A percentile compares a stretch with the other conserved stretches of the same genome.
Conservation (phyloP, 73 alveolate genomes). For the Breviolum minutum region DNA sequence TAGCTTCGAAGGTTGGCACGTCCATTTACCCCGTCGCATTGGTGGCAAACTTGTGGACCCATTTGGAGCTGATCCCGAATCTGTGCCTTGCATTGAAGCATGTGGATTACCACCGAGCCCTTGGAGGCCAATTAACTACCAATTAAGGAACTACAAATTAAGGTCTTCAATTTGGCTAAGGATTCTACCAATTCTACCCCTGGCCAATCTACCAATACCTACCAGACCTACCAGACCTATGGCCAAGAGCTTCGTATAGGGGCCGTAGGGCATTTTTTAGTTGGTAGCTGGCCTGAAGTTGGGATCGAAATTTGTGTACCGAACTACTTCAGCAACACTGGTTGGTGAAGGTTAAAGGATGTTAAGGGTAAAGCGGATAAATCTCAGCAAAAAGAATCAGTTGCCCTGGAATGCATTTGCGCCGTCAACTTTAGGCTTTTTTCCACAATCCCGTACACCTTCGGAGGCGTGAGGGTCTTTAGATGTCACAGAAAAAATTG, state of each 20-base stretch:
- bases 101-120: not conserved
- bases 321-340: no score
- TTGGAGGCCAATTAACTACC: not conserved
- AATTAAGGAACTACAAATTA: no score
- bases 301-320: not conserved
- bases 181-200: no score
- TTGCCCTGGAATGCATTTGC: not conserved
- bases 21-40: slow-evolving; percentile 45
- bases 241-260: no score
- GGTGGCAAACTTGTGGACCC: slow-evolving; percentile 59
- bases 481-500: not conserved
- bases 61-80: not conserved
- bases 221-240: no score
- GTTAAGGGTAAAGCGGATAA: not conserved
- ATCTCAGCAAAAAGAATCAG: not conserved
- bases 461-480: slow-evolving; percentile 45
- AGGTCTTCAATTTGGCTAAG: no score
- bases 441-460: slow-evolving; percentile 51
- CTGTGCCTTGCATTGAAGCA: not conserved
- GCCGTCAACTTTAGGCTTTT: slow-evolving; percentile 26
- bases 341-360: not conserved
- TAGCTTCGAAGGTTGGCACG: slow-evolving; percentile 63
- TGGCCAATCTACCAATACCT: no score
- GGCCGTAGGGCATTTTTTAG: no score
- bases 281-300: no score